Evolutionary conservation across 1,139 yeast genomes (phyloP).

Genomic region (Debaryomyces sp.): DNA sequence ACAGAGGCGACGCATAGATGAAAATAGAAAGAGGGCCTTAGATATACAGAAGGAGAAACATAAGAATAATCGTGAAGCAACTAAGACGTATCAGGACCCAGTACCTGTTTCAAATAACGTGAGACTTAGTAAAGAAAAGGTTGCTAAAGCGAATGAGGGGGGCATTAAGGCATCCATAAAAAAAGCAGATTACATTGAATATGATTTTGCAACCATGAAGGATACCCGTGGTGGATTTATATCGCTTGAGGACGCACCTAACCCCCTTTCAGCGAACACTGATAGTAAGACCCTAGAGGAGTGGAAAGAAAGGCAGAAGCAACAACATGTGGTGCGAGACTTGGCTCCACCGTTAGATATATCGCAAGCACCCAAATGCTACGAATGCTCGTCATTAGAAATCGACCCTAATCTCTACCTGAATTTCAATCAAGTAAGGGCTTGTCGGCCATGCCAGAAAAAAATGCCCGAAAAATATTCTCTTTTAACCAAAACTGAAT

Average conservation of each 20-base stretch:
- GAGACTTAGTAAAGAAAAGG: conserved; percentile 4
- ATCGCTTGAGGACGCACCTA: conserved; percentile 39
- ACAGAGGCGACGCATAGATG: conserved; percentile 54
- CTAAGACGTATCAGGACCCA: conserved; percentile 9
- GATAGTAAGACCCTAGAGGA: conserved; percentile 62
- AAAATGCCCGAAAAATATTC: conserved; percentile 85
- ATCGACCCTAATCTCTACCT: conserved; percentile 73
- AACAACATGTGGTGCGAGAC: conserved; percentile 47
- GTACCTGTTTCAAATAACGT: not conserved
- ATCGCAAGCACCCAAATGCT: conserved; percentile 73
- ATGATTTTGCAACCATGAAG: conserved; percentile 85
- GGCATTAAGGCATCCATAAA: conserved; percentile 45
- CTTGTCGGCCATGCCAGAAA: conserved; percentile 77
- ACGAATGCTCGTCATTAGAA: conserved; percentile 78
- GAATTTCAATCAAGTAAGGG: conserved; percentile 66
- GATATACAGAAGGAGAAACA: conserved; percentile 49
- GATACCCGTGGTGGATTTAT: conserved; percentile 90
- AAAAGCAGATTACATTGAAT: conserved; percentile 81
- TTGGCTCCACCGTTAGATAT: conserved; percentile 74
- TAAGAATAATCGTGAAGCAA: conserved; percentile 34
- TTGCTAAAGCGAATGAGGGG: conserved; percentile 11
- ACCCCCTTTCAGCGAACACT: conserved; percentile 12
- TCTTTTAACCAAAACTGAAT: conserved; percentile 90
- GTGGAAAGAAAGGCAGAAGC: conserved; percentile 70
- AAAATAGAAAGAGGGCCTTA: conserved; percentile 60